A percentile compares a stretch with the other conserved stretches of the same genome.
Evolutionary conservation across 2,329 filamentous ascomycete genomes (phyloP).

Genomic region (Coleophoma crateriformis): DNA sequence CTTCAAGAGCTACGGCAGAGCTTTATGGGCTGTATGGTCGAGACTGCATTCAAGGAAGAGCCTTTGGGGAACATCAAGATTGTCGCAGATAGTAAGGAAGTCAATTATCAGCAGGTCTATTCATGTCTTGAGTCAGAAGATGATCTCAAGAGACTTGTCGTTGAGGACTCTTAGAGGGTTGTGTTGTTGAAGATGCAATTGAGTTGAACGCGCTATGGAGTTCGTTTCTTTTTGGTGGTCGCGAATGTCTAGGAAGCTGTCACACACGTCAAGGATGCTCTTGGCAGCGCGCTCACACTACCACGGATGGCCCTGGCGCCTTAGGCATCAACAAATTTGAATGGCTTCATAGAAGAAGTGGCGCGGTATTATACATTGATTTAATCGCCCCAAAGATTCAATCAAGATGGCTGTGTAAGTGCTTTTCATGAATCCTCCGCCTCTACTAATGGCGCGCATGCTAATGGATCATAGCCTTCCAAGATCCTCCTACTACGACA

Average conservation of each 20-base stretch:
- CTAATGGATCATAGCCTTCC: conserved; percentile 42
- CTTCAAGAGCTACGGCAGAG: conserved; percentile 11
- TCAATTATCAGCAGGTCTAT: too few species aligned
- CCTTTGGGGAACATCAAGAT: conserved; percentile 2
- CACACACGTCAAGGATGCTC: not conserved
- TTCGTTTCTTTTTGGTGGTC: too few species aligned
- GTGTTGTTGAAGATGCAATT: not conserved
- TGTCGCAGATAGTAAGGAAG: conserved; percentile 6
- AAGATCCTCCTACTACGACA: conserved; percentile 85
- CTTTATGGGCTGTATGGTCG: conserved; percentile 8
- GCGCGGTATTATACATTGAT: not conserved
- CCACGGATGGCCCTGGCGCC: too few species aligned
- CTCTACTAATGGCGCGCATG: not conserved
- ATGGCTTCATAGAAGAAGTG: too few species aligned
- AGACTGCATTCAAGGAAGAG: conserved; percentile 13
- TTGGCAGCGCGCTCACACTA: too few species aligned
- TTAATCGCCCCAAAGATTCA: not conserved
- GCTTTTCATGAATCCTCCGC: not conserved
- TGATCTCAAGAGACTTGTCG: too few species aligned
- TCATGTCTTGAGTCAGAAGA: too few species aligned
- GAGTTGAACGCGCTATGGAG: not conserved
- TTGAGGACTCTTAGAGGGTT: not conserved
- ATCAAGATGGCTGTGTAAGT: conserved; percentile 24
- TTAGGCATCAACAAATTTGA: too few species aligned
- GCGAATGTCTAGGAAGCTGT: too few species aligned